Base-by-base conservation (phyloP, 2,329 filamentous ascomycete genomes). In the Trichophyton schoenleinii region DNA sequence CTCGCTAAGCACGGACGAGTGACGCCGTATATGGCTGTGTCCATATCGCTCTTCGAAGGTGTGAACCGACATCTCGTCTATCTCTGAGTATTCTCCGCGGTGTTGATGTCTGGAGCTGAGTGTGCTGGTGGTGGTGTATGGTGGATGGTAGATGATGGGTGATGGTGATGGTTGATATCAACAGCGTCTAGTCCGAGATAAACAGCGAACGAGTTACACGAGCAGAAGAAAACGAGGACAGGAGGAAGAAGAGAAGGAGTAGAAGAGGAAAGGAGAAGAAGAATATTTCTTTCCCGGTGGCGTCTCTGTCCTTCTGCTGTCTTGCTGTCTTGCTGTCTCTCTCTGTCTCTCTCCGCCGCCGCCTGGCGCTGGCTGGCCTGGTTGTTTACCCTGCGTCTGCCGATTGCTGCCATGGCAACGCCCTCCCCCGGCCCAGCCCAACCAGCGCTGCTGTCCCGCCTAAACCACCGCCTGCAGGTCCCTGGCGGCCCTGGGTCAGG, bases 11-110 rank as follows among this genome's bases (percentile, higher is more conserved):
- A 74, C 64, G 57, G 80, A 77, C 67, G 81, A 81, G 71, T 82
- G 83, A 68, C 82, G 81, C 67, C 80, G 79, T 64, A 83, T 76
- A 68, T 81, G 79, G 72, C 82, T 81, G 57, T 44, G 20, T 15
- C 60, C 60, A 59, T 64, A 62, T 55, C 60, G 61, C 34, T 65
- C 63, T 44, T 65, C 63, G 38, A 62, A 64, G 13, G 48, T 49
- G 48, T 62, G 64, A 55, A 59, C 59, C 44, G 63, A 63, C 64
- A 66, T 66, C 20, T 61, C 13, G 34, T 28, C 20, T 58, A 25
- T 55, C 42, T 46, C 42, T 46, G 42, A 15, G n/a, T 20, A 20
- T 46, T 7, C 13, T 3, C 2, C 18, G 11, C 20, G 42, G n/a
- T 20, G 20, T 48, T 20, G 44, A 9, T 4, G 44, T 25, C 4